Percentiles rank a stretch among this genome's conserved stretches.
Conservation (phyloP, 805 yeast genomes). For the Hanseniaspora meyeri region DNA sequence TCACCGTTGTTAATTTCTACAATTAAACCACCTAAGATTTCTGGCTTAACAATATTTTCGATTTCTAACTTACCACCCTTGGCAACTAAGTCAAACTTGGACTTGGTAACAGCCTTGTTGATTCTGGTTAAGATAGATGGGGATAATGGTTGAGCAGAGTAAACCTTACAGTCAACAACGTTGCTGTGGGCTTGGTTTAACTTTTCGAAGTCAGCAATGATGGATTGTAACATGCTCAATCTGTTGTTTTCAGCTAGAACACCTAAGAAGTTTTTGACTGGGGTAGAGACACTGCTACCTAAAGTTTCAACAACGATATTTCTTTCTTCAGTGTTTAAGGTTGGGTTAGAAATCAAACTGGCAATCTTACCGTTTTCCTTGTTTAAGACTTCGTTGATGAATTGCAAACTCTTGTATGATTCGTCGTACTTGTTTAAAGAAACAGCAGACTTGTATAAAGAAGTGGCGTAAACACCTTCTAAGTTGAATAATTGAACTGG, state of each 20-base stretch:
- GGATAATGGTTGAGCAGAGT: constrained; percentile 78
- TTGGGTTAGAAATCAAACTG: constrained; percentile 64
- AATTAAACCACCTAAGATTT: constrained; percentile 86
- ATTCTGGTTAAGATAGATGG: constrained; percentile 64
- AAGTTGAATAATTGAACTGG: constrained; percentile 91
- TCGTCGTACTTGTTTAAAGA: constrained; percentile 65
- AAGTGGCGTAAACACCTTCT: constrained; percentile 94
- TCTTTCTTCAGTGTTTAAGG: constrained; percentile 67
- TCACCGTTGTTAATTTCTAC: constrained; percentile 76
- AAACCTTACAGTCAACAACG: constrained; percentile 82
- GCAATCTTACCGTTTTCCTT: constrained; percentile 51
- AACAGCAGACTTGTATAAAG: constrained; percentile 83
- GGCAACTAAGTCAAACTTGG: constrained; percentile 57
- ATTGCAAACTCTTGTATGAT: constrained; percentile 51
- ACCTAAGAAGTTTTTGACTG: constrained; percentile 60
- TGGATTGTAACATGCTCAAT: constrained; percentile 51
- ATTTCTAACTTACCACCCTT: constrained; percentile 74
- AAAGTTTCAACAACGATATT: constrained; percentile 52
- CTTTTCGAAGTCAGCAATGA: constrained; percentile 58
- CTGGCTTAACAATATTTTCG: constrained; percentile 73
- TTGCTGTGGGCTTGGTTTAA: constrained; percentile 86
- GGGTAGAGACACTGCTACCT: constrained; percentile 26
- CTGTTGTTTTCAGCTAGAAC: constrained; percentile 94
- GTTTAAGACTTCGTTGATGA: constrained; percentile 41
- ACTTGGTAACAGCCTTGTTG: constrained; percentile 62